Evolutionary conservation across 176 grass and related monocot species (phyloP).

Genomic region (Melocanna baccifera): DNA sequence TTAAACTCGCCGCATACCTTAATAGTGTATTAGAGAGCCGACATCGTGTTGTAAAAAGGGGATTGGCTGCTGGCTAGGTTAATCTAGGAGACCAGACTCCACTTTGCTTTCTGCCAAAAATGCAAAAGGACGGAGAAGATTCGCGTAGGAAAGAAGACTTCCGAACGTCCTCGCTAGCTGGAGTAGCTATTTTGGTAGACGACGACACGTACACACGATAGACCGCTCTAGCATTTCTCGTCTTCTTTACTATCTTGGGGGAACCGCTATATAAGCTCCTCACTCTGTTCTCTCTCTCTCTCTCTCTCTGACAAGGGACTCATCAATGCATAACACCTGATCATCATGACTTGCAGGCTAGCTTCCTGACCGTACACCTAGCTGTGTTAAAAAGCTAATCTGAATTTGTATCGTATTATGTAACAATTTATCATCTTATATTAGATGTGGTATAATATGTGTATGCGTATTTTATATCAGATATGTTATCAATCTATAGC

Average conservation of each 20-base stretch:
- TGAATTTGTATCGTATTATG: too few species aligned
- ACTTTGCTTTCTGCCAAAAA: constrained; percentile 1
- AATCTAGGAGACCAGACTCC: not conserved
- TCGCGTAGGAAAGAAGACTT: not conserved
- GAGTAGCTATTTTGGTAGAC: not conserved
- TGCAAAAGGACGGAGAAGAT: not conserved
- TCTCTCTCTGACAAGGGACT: too few species aligned
- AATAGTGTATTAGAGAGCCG: not conserved
- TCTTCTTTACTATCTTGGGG: too few species aligned
- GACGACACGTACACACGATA: not conserved
- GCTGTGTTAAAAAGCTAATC: not conserved
- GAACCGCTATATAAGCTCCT: too few species aligned
- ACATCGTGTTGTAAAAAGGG: not conserved
- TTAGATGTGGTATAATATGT: too few species aligned
- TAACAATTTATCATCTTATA: too few species aligned
- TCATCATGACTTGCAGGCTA: not conserved
- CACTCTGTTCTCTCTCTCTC: too few species aligned
- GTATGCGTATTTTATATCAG: too few species aligned
- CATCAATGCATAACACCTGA: not conserved
- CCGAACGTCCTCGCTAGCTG: not conserved
- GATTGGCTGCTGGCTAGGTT: not conserved
- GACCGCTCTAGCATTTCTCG: too few species aligned
- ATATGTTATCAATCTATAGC: too few species aligned
- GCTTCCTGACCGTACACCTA: not conserved
- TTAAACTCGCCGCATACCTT: not conserved